Base-by-base conservation (phyloP, 345 rosid species). In the Tarenaya hassleriana region DNA sequence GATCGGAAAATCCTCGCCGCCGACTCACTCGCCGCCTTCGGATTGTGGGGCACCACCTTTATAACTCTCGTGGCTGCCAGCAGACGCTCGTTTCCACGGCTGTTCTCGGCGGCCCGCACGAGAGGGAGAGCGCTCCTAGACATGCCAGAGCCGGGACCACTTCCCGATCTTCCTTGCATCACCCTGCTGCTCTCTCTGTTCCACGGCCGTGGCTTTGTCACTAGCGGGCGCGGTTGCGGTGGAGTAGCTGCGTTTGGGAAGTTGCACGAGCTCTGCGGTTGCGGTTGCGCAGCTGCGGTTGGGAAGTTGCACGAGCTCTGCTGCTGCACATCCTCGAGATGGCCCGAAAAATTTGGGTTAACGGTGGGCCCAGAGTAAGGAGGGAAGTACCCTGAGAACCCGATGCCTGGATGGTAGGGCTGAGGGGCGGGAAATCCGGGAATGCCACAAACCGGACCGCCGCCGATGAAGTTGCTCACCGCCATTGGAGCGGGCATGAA, bases 1-100 rank as follows among this genome's bases (percentile, higher is more conserved):
- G 89, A 91, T 62, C 50, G 79, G 73, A 91, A 91, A 62, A 91
- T 91, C 21, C 98, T 74, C 14, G 88, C 94, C 1, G 71, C 98
- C 1, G 95, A 84, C 59, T 75, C 98, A 7, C 86, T 82, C 6
- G 98, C 92, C 1, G 84, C 71, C 62, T 81, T 77, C 1, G 77
- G 69, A 18, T 84, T 84, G 73, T 79, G 95, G 18, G 96, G 98
- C 56, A 87, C 95, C 24, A 85, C 96, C 56, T 67, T 81, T 52
- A 91, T 87, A 69, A 87, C 95, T 61, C 72, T 71, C 2, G 72
- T 52, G 40, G 71, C 49, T 51, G 64, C 69, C 60, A n/a, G 71
- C 56, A 48, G 69, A 9, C 54, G 52, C 57, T 72, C 78, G 81
- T 32, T 73, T 86, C 4, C 73, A 77, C 55, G 66, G 77, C 47